A percentile compares a stretch with the other conserved stretches of the same genome.
Evolutionary conservation across 352 stramenopile genomes (phyloP).

Genomic region (Chrysophaeum taylorii): DNA sequence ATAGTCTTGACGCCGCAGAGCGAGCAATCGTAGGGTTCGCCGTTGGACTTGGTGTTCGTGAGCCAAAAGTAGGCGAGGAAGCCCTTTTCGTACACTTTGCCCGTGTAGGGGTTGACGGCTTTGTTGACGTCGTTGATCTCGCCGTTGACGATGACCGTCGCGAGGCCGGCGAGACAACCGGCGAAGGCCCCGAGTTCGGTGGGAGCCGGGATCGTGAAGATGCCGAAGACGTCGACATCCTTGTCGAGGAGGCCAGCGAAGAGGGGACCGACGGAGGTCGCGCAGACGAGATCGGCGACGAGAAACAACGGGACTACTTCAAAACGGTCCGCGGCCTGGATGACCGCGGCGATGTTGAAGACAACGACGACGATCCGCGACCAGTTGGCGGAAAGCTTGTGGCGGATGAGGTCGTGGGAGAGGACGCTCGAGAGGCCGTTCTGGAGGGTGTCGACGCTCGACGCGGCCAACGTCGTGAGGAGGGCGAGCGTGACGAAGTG

Average conservation of each 20-base stretch:
- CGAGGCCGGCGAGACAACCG: slow-evolving; percentile 38
- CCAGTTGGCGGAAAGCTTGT: slow-evolving; percentile 11
- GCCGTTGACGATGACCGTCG: slow-evolving; percentile 43
- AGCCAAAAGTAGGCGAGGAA: slow-evolving; percentile 51
- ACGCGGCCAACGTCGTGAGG: slow-evolving; percentile 41
- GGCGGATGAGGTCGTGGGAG: slow-evolving; percentile 34
- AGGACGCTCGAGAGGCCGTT: slow-evolving; percentile 43
- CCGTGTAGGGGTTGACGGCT: slow-evolving; percentile 29
- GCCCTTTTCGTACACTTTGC: slow-evolving; percentile 31
- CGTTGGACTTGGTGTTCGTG: slow-evolving; percentile 26
- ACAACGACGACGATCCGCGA: slow-evolving; percentile 32
- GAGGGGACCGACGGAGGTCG: slow-evolving; percentile 39
- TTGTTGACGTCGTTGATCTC: slow-evolving; percentile 35
- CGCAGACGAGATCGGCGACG: slow-evolving; percentile 51
- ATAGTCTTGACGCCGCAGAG: slow-evolving; percentile 48
- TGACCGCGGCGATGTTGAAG: slow-evolving; percentile 45
- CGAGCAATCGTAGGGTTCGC: slow-evolving; percentile 31
- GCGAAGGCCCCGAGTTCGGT: slow-evolving; percentile 46
- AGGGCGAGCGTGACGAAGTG: slow-evolving; percentile 44
- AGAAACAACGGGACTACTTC: slow-evolving; percentile 50
- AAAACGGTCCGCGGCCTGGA: slow-evolving; percentile 37
- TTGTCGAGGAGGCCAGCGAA: slow-evolving; percentile 43
- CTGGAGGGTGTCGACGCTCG: slow-evolving; percentile 43
- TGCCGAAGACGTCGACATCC: slow-evolving; percentile 32
- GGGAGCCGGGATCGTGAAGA: slow-evolving; percentile 29